phyloP scores from a whole-genome alignment of 345 rosid genomes.

The Tarenaya hassleriana region DNA sequence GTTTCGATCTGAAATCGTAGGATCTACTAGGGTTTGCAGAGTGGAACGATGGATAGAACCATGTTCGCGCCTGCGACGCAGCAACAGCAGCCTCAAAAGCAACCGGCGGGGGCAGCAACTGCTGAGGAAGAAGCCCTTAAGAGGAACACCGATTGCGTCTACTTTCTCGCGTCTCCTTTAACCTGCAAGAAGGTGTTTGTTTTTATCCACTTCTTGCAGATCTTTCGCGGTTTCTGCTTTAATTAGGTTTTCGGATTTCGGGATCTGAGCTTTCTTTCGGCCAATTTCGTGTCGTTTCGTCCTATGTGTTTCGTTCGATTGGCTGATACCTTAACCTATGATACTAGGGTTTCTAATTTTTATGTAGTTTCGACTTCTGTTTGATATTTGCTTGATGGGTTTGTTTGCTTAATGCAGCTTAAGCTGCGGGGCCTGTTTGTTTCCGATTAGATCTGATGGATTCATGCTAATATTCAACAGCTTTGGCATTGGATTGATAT shows the following conservation, averaged over 20 bases:
- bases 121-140: slow-evolving; percentile 81
- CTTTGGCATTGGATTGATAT: no score
- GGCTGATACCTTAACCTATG: neutral
- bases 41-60: slow-evolving; percentile 22
- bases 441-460: no score
- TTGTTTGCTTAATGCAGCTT: no score
- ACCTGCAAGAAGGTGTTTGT: slow-evolving; percentile 90
- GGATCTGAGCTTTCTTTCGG: slow-evolving; percentile 5
- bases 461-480: no score
- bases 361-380: no score
- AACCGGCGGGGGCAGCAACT: slow-evolving; percentile 26
- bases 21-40: slow-evolving; percentile 14
- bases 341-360: neutral
- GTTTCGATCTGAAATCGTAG: slow-evolving; percentile 24
- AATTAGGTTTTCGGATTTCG: slow-evolving; percentile 36
- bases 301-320: neutral
- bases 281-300: slow-evolving; percentile 13
- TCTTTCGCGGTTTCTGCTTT: slow-evolving; percentile 16
- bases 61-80: slow-evolving; percentile 54
- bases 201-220: neutral
- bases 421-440: no score
- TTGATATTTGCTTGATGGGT: no score
- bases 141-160: slow-evolving; percentile 91
- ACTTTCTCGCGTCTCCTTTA: slow-evolving; percentile 90
- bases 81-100: slow-evolving; percentile 34